Conservation (phyloP, 306 rosid genomes). For the Luffa acutangula region DNA sequence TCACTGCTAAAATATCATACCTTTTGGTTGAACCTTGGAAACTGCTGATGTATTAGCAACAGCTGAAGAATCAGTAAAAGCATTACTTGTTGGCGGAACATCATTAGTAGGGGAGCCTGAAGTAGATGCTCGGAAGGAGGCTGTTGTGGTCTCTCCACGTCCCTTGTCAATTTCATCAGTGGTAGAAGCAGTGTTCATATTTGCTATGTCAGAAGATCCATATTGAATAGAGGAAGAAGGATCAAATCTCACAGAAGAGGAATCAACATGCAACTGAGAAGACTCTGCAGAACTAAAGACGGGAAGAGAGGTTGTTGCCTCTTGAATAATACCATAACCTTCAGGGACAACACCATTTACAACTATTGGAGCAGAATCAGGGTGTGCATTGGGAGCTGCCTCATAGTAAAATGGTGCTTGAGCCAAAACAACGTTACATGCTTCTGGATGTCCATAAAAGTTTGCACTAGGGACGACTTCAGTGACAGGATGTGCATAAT, state of each 20-base stretch:
- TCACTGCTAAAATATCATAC: constrained; percentile 25
- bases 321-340: constrained; percentile 48
- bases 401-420: constrained; percentile 54
- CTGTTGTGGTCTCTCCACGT: constrained; percentile 36
- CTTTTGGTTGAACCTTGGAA: constrained; percentile 67
- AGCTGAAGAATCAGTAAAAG: constrained; percentile 24
- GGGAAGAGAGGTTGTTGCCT: constrained; percentile 31
- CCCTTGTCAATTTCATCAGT: constrained; percentile 25
- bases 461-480: constrained; percentile 33
- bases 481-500: constrained; percentile 47
- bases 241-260: constrained; percentile 18
- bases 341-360: constrained; percentile 39
- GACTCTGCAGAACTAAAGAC: constrained; percentile 17
- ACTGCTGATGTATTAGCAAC: constrained; percentile 31
- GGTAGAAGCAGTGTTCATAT: constrained; percentile 15
- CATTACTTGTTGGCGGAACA: constrained; percentile 22
- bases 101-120: constrained; percentile 24
- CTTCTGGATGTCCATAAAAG: constrained; percentile 50
- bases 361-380: constrained; percentile 37
- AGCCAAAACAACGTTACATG: constrained; percentile 36
- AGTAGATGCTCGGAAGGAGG: constrained; percentile 40
- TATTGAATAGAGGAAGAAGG: constrained; percentile 11
- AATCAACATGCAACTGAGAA: constrained; percentile 12
- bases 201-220: constrained; percentile 5
- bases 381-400: constrained; percentile 41